phyloP scores from a whole-genome alignment of 495 filamentous ascomycete species.

The Hypomontagnella submonticulosa region DNA sequence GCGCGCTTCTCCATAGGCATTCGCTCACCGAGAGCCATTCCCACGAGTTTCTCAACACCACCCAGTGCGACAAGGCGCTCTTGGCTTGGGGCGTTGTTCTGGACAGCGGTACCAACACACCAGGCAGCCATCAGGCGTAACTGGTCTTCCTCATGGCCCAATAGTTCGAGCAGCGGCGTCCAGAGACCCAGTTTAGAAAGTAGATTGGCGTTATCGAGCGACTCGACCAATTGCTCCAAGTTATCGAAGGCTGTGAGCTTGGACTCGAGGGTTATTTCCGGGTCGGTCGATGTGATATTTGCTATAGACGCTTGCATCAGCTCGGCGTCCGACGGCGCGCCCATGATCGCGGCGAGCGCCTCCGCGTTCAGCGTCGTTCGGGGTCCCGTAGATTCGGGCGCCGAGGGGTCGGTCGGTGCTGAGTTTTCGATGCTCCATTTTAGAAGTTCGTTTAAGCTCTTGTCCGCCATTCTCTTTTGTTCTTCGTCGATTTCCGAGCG shows the following conservation, averaged over 20 bases:
- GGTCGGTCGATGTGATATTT: slow-evolving; percentile 70
- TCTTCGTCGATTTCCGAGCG: slow-evolving; percentile 13
- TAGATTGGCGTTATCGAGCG: slow-evolving; percentile 95
- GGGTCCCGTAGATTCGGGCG: slow-evolving; percentile 48
- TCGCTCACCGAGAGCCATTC: slow-evolving; percentile 63
- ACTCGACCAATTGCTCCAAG: slow-evolving; percentile 91
- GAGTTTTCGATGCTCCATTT: slow-evolving; percentile 95
- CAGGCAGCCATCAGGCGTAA: slow-evolving; percentile 86
- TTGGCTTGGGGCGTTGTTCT: slow-evolving; percentile 90
- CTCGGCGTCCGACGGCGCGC: slow-evolving; percentile 85
- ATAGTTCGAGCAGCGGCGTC: slow-evolving; percentile 76
- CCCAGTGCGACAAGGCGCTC: slow-evolving; percentile 77
- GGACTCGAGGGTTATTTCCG: slow-evolving; percentile 72
- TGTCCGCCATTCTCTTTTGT: slow-evolving; percentile 51
- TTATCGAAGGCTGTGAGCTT: slow-evolving; percentile 94
- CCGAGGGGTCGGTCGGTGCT: slow-evolving; percentile 54
- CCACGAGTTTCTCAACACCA: slow-evolving; percentile 74
- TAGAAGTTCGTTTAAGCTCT: slow-evolving; percentile 74
- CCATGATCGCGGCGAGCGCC: slow-evolving; percentile 76
- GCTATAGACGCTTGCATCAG: slow-evolving; percentile 87
- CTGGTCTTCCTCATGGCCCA: slow-evolving; percentile 74
- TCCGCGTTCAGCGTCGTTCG: slow-evolving; percentile 66
- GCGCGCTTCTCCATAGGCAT: slow-evolving; percentile 33
- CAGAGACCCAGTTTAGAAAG: slow-evolving; percentile 80
- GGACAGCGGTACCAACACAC: slow-evolving; percentile 93